phyloP scores from a whole-genome alignment of 176 grass and related monocot genomes.

The Tillandsia fasciculata region DNA sequence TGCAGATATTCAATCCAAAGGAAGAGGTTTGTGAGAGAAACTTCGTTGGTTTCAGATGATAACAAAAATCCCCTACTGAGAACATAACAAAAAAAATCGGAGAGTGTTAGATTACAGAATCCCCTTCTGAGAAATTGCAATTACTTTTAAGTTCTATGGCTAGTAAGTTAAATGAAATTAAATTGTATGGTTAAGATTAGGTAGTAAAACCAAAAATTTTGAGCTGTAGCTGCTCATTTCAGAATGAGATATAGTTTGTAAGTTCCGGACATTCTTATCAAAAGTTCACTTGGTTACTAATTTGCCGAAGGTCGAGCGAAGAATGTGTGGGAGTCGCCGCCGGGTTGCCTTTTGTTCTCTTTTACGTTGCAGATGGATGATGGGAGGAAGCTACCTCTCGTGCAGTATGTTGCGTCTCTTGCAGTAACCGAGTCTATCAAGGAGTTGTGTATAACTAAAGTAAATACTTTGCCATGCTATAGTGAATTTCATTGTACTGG shows the following conservation, averaged over 20 bases:
- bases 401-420: slow-evolving; percentile 93
- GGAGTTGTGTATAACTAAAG: slow-evolving; percentile 56
- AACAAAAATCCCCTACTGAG: too few relatives aligned
- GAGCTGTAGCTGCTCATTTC: too few relatives aligned
- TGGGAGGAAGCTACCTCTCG: slow-evolving; percentile 60
- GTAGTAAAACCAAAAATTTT: too few relatives aligned
- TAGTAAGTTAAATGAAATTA: too few relatives aligned
- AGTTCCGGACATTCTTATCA: too few relatives aligned
- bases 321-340: slow-evolving; percentile 89
- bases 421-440: slow-evolving; percentile 70
- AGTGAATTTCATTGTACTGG: background rate
- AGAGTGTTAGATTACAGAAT: too few relatives aligned
- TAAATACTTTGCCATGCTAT: slow-evolving; percentile 6
- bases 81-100: background rate
- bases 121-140: too few relatives aligned
- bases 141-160: too few relatives aligned
- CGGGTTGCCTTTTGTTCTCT: slow-evolving; percentile 87
- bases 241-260: too few relatives aligned
- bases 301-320: slow-evolving; percentile 46
- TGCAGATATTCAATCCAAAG: slow-evolving; percentile 67
- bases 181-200: too few relatives aligned
- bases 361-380: slow-evolving; percentile 81
- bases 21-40: slow-evolving; percentile 52
- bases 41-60: background rate
- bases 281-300: background rate